These are phyloP conservation scores for Komagataella pseudopastoris DNA, from an alignment of 805 yeast species.

Conservation along the genomic window DNA sequence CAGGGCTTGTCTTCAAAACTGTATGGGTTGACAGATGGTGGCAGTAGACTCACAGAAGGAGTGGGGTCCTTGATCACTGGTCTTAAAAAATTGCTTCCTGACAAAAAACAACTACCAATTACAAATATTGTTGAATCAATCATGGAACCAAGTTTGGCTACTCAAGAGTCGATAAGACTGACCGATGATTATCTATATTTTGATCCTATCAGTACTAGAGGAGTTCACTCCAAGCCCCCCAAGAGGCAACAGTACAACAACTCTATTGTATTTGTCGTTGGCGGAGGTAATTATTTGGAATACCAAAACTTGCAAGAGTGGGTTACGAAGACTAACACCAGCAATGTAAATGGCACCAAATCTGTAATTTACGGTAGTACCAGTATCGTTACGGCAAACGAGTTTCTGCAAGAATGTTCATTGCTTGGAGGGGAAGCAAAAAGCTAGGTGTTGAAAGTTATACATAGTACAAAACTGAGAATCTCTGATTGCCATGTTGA, in stretches of 20 bases:
- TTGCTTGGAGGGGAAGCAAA: slow-evolving; percentile 24
- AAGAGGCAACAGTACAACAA: slow-evolving; percentile 71
- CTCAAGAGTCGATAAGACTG: slow-evolving; percentile 47
- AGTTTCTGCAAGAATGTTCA: slow-evolving; percentile 55
- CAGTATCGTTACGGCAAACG: slow-evolving; percentile 53
- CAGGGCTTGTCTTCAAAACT: slow-evolving; percentile 64
- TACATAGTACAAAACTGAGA: neutral
- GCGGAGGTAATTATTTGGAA: slow-evolving; percentile 93
- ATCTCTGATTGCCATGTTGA: too few relatives aligned
- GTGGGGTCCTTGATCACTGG: slow-evolving; percentile 83
- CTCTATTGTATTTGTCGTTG: slow-evolving; percentile 82
- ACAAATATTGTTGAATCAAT: slow-evolving; percentile 86
- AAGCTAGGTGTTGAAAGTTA: neutral
- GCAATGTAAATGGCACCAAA: slow-evolving; percentile 18
- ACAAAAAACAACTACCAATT: slow-evolving; percentile 75
- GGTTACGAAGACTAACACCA: slow-evolving; percentile 22
- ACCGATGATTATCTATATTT: slow-evolving; percentile 86
- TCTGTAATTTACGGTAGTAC: slow-evolving; percentile 82
- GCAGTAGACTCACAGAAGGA: slow-evolving; percentile 59
- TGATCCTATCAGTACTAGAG: slow-evolving; percentile 79
- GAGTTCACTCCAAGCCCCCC: slow-evolving; percentile 83
- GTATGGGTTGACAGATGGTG: slow-evolving; percentile 68
- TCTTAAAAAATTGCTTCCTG: slow-evolving; percentile 76
- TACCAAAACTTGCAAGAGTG: slow-evolving; percentile 91
- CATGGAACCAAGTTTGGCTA: slow-evolving; percentile 65